Conservation (phyloP, 495 filamentous ascomycete species). For the Daldinia vernicosa region DNA sequence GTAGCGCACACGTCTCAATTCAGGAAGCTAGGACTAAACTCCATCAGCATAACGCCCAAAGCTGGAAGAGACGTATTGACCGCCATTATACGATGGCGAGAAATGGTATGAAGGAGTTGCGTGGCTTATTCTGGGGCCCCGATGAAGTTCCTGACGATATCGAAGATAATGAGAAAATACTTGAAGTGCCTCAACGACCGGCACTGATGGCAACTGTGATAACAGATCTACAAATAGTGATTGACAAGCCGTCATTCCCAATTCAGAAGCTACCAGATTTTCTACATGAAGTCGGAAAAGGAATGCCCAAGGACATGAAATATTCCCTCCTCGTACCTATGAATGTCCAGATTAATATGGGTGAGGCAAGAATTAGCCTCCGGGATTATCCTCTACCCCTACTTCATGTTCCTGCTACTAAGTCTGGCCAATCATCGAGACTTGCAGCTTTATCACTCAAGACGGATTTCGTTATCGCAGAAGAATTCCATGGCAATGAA, state of each 20-base stretch:
- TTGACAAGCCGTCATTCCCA: slow-evolving; percentile 95
- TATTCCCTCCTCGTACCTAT: slow-evolving; percentile 91
- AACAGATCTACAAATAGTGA: slow-evolving; percentile 81
- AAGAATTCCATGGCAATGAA: slow-evolving; percentile 83
- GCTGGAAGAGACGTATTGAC: slow-evolving; percentile 94
- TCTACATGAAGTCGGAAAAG: slow-evolving; percentile 89
- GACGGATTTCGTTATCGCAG: slow-evolving; percentile 95
- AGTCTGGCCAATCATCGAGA: slow-evolving; percentile 78
- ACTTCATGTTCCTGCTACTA: slow-evolving; percentile 86
- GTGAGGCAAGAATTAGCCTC: slow-evolving; percentile 83
- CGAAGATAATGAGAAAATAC: slow-evolving; percentile 83
- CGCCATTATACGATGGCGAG: slow-evolving; percentile 72
- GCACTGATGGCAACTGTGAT: slow-evolving; percentile 81
- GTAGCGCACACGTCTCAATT: slow-evolving; percentile 71
- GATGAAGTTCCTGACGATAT: slow-evolving; percentile 83
- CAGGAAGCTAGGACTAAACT: slow-evolving; percentile 79
- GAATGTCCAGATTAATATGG: slow-evolving; percentile 89
- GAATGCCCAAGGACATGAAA: slow-evolving; percentile 89
- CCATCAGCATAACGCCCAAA: slow-evolving; percentile 81
- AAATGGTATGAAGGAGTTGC: slow-evolving; percentile 78
- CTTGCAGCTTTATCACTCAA: slow-evolving; percentile 83
- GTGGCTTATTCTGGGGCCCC: slow-evolving; percentile 80
- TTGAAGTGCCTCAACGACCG: slow-evolving; percentile 87
- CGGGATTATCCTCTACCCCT: slow-evolving; percentile 94
- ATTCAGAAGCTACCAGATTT: slow-evolving; percentile 81